These are phyloP conservation scores for Backusella macrospora DNA, from an alignment of 192 early-diverging fungal genomes.

Conservation along the genomic window DNA sequence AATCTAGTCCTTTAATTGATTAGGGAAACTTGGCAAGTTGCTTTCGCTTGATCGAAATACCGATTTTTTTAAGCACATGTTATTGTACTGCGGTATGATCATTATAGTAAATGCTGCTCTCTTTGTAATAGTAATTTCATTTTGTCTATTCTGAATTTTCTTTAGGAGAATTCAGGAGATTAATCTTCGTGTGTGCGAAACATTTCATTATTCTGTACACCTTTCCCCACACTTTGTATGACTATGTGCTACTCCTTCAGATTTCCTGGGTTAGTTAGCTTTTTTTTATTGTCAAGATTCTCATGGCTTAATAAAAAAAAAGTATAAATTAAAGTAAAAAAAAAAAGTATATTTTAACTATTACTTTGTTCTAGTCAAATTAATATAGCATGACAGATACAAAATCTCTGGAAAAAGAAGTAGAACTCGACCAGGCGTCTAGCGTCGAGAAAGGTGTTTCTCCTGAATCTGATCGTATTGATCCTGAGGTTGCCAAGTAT, in stretches of 20 bases:
- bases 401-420: slow-evolving; percentile 8
- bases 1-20: neutral
- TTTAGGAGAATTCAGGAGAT: slow-evolving; percentile 12
- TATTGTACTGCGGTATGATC: slow-evolving; percentile 2
- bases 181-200: slow-evolving; percentile 14
- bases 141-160: neutral
- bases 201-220: neutral
- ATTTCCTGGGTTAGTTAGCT: neutral
- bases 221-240: neutral
- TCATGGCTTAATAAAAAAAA: slow-evolving; percentile 9
- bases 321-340: neutral
- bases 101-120: slow-evolving; percentile 3
- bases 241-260: neutral
- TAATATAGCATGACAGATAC: neutral
- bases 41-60: neutral
- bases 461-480: slow-evolving; percentile 24
- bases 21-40: neutral
- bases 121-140: neutral
- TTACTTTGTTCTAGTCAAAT: neutral
- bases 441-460: neutral
- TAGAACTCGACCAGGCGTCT: neutral
- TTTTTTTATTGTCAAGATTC: slow-evolving; percentile 10
- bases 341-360: neutral
- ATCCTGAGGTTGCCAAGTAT: slow-evolving; percentile 29
- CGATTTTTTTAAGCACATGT: neutral